phyloP scores from a whole-genome alignment of 2,329 filamentous ascomycete genomes.

The Beauveria asiatica region DNA sequence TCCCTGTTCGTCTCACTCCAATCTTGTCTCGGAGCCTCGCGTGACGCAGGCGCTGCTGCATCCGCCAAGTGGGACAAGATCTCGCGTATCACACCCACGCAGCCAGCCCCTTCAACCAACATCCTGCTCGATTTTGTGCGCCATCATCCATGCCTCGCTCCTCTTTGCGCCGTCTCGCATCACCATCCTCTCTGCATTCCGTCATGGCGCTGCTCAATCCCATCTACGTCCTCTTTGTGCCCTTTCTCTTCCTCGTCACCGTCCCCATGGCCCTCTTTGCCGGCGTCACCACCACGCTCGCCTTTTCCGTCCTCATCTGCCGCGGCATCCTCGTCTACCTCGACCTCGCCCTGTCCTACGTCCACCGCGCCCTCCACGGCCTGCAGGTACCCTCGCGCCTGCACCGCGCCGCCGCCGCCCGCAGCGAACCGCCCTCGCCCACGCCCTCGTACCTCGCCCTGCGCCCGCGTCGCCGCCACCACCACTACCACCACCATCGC shows the following conservation, averaged over 20 bases:
- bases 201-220: conserved; percentile 47
- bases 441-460: conserved; percentile 4
- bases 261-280: conserved; percentile 56
- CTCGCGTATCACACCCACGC: not conserved
- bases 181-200: conserved; percentile 5
- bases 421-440: conserved; percentile 15
- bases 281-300: conserved; percentile 52
- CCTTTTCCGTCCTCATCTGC: conserved; percentile 52
- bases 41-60: not conserved
- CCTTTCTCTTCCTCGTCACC: conserved; percentile 54
- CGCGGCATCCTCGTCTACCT: conserved; percentile 55
- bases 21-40: not conserved
- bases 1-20: not conserved
- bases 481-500: conserved; percentile 12
- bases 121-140: too few species aligned
- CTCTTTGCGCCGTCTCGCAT: conserved; percentile 13
- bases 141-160: conserved; percentile 7
- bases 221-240: conserved; percentile 47
- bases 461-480: conserved; percentile 16
- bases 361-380: conserved; percentile 46
- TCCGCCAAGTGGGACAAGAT: not conserved
- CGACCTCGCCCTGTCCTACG: conserved; percentile 49
- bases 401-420: conserved; percentile 16
- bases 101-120: too few species aligned
- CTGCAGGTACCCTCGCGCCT: conserved; percentile 24